A percentile compares a stretch with the other conserved stretches of the same genome.
These are phyloP conservation scores for Fusarium sp. DNA, from an alignment of 2,329 filamentous ascomycete species.

Conservation along the genomic window DNA sequence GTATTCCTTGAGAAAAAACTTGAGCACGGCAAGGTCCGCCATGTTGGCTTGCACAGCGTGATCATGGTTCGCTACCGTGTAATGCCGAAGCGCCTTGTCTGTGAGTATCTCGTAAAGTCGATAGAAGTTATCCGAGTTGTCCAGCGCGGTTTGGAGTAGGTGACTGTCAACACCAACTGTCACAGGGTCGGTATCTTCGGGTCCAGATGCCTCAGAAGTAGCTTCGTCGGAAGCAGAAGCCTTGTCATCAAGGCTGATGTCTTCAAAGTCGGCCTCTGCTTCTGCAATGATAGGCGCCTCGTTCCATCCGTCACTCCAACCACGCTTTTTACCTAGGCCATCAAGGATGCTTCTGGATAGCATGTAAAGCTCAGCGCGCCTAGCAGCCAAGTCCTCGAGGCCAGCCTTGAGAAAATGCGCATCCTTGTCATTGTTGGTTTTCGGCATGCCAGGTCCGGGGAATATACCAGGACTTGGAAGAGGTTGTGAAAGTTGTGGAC, in stretches of 20 bases:
- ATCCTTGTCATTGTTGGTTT: slow-evolving; percentile 53
- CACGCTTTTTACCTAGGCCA: slow-evolving; percentile 74
- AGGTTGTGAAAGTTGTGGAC: slow-evolving; percentile 50
- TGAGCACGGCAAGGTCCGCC: slow-evolving; percentile 87
- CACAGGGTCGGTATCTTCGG: slow-evolving; percentile 32
- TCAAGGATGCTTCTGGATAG: slow-evolving; percentile 84
- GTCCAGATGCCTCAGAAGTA: slow-evolving; percentile 13
- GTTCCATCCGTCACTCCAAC: slow-evolving; percentile 83
- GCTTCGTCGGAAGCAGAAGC: slow-evolving; percentile 20
- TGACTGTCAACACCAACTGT: slow-evolving; percentile 54
- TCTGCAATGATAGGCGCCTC: slow-evolving; percentile 64
- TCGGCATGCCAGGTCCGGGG: slow-evolving; percentile 57
- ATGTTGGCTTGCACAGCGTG: slow-evolving; percentile 82
- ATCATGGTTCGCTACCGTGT: slow-evolving; percentile 79
- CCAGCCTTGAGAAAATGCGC: slow-evolving; percentile 70
- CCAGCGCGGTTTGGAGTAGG: slow-evolving; percentile 69
- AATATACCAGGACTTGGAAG: slow-evolving; percentile 65
- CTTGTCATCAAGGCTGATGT: slow-evolving; percentile 64
- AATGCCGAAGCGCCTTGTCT: slow-evolving; percentile 84
- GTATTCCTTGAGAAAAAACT: slow-evolving; percentile 81
- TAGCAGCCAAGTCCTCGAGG: slow-evolving; percentile 83
- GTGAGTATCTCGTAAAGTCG: slow-evolving; percentile 80
- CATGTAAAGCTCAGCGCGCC: slow-evolving; percentile 83
- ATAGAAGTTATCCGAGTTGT: slow-evolving; percentile 72
- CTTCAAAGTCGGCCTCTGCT: slow-evolving; percentile 63